Evolutionary conservation across 1,284 basidiomycete genomes (phyloP), one percentile per base, ranked within the genome.

Genomic region (Hemileia vastatrix): DNA sequence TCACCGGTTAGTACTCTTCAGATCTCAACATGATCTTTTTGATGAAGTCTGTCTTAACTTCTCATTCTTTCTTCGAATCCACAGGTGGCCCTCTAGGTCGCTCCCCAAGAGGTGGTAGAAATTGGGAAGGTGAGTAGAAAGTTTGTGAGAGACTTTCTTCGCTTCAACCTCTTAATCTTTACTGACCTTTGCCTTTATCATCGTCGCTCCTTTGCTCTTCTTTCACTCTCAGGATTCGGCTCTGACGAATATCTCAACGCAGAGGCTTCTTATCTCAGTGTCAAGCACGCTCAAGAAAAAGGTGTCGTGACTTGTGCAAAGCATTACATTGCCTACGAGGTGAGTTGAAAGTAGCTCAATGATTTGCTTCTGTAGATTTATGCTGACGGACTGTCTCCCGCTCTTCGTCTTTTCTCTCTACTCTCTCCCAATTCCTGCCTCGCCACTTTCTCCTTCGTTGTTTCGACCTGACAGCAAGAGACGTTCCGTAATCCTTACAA

Each of bases 91-190:
- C n/a, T n/a, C n/a, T 86, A 56, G 80, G 79, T 57, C 80, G 86
- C n/a, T 79, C 79, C 0, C 81, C 84, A 4, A 81, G 81, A 15
- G 83, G 79, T 2, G 89, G 89, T 0, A 78, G 89, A 8, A 89
- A 88, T 75, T 92, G 87, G 87, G 88, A 92, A 78, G 87, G 86
- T 6, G n/a, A n/a, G n/a, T n/a, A n/a, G n/a, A 24, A 32, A n/a
- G 11, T 11, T 24, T 24, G 9, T 18, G 31, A 9, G 31, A 11
- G 11, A 9, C 23, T 32, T 24, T 50, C 9, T 18, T 9, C 31
- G 8, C 31, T 32, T 9, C n/a, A 24, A 24, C 8, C 27, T 27
- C 27, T 27, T 27, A 27, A 27, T 27, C 27, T 27, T 27, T 27
- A 27, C 27, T 27, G 27, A 27, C 27, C 44, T 27, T 27, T 27